These are phyloP conservation scores for Flaveria brownii DNA, from an alignment of 129 eudicot species.

Conservation along the genomic window DNA sequence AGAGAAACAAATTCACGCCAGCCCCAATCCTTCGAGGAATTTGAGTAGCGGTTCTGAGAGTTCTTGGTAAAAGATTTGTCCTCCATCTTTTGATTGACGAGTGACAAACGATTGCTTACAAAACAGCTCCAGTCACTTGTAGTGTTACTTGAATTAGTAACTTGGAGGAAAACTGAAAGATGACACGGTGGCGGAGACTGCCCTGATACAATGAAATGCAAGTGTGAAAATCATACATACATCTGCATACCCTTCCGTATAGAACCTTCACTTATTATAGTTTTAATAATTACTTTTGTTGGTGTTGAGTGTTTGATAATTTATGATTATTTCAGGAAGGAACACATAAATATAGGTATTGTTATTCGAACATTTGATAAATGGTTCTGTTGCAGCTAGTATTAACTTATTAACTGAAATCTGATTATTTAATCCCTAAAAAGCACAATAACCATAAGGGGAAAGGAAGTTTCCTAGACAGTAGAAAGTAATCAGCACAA, in stretches of 20 bases:
- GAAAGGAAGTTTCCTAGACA: neutral
- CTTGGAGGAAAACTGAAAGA: conserved; percentile 98
- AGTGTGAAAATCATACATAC: conserved; percentile 35
- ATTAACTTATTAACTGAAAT: neutral
- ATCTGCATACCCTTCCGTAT: conserved; percentile 11
- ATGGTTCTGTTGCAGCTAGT: conserved; percentile 7
- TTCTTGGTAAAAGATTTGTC: conserved; percentile 89
- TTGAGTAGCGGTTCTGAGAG: conserved; percentile 97
- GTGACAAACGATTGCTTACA: conserved; percentile 92
- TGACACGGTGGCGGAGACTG: conserved; percentile 99
- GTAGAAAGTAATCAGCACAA: neutral
- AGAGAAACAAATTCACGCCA: conserved; percentile 99
- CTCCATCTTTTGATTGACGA: conserved; percentile 82
- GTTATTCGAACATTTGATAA: neutral
- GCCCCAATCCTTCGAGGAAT: conserved; percentile 99
- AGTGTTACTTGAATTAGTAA: conserved; percentile 89
- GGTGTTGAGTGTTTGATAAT: neutral
- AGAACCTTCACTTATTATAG: neutral
- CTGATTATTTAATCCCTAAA: neutral
- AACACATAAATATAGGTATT: neutral
- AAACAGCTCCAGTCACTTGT: conserved; percentile 97
- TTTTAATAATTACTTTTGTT: neutral
- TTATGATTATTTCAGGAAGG: conserved; percentile 1
- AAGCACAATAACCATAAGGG: neutral
- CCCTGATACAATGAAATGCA: conserved; percentile 78